These are phyloP conservation scores for Patellaria atrata DNA, from an alignment of 495 filamentous ascomycete species.

Conservation along the genomic window DNA sequence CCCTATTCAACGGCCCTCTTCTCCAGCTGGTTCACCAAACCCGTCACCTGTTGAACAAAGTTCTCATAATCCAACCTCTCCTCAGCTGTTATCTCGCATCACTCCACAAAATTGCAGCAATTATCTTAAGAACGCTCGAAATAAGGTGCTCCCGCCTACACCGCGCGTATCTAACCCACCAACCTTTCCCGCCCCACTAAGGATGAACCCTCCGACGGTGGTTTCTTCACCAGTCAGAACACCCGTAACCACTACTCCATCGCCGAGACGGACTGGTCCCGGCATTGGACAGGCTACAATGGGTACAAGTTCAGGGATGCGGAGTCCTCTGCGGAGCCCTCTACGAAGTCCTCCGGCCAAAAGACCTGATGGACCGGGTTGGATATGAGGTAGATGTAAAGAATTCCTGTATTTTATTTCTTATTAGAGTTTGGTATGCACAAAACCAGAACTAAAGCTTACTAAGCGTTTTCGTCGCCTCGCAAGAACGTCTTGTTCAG, in stretches of 20 bases:
- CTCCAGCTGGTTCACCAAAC: background rate
- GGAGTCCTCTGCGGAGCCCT: slow-evolving; percentile 7
- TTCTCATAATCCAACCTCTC: slow-evolving; percentile 3
- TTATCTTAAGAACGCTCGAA: slow-evolving; percentile 35
- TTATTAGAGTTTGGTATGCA: no score
- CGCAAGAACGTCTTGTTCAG: no score
- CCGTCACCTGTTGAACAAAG: slow-evolving; percentile 5
- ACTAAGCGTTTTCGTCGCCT: no score
- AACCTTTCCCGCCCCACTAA: slow-evolving; percentile 1
- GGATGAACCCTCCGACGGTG: slow-evolving; percentile 15
- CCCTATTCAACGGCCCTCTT: slow-evolving; percentile 16
- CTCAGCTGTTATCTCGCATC: slow-evolving; percentile 8
- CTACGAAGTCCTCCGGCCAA: no score
- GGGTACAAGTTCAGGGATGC: slow-evolving; percentile 6
- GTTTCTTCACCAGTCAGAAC: slow-evolving; percentile 13
- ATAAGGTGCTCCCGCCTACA: slow-evolving; percentile 18
- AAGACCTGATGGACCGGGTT: no score
- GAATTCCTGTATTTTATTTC: background rate
- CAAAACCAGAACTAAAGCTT: no score
- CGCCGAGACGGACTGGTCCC: background rate
- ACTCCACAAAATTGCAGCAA: slow-evolving; percentile 25
- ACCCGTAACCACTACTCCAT: background rate
- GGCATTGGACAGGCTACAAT: no score
- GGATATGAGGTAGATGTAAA: background rate
- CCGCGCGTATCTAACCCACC: slow-evolving; percentile 6